phyloP scores from a whole-genome alignment of 1,284 basidiomycete genomes.

The Heterobasidion irregulare region DNA sequence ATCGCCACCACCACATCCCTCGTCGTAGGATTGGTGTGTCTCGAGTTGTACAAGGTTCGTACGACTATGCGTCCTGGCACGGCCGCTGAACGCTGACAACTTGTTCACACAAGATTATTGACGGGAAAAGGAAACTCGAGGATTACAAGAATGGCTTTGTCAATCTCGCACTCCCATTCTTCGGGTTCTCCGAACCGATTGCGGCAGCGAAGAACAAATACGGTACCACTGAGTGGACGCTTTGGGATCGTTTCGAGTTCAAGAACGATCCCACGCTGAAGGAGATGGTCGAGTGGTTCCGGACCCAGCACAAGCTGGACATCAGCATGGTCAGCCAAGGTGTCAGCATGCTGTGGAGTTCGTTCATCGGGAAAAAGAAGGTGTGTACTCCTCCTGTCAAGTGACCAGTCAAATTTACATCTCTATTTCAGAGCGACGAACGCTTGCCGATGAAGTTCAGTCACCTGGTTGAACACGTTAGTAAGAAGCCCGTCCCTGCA shows the following conservation, averaged over 20 bases:
- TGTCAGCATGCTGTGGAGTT: conserved; percentile 97
- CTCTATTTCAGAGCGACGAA: conserved; percentile 64
- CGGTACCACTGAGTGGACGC: conserved; percentile 86
- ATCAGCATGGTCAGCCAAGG: conserved; percentile 96
- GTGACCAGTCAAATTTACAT: background rate
- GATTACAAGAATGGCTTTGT: conserved; percentile 99
- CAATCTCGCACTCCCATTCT: conserved; percentile 97
- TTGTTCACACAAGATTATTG: conserved; percentile 65
- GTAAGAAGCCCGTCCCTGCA: conserved; percentile 84
- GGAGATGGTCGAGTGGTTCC: conserved; percentile 84
- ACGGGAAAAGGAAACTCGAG: conserved; percentile 89
- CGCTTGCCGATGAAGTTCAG: conserved; percentile 85
- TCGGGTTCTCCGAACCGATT: conserved; percentile 98
- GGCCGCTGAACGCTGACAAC: conserved; percentile 1
- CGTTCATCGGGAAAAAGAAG: conserved; percentile 89
- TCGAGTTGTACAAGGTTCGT: conserved; percentile 92
- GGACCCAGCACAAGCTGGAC: conserved; percentile 79
- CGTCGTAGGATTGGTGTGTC: conserved; percentile 90
- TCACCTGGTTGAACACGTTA: conserved; percentile 87
- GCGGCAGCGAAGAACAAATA: conserved; percentile 89
- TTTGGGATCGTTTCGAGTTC: conserved; percentile 98
- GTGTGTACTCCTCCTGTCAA: conserved; percentile 27
- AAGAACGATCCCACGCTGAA: conserved; percentile 83
- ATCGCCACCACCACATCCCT: conserved; percentile 98
- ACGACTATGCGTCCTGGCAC: background rate